Conservation (phyloP, 805 yeast species). For the Yarrowia bubula region DNA sequence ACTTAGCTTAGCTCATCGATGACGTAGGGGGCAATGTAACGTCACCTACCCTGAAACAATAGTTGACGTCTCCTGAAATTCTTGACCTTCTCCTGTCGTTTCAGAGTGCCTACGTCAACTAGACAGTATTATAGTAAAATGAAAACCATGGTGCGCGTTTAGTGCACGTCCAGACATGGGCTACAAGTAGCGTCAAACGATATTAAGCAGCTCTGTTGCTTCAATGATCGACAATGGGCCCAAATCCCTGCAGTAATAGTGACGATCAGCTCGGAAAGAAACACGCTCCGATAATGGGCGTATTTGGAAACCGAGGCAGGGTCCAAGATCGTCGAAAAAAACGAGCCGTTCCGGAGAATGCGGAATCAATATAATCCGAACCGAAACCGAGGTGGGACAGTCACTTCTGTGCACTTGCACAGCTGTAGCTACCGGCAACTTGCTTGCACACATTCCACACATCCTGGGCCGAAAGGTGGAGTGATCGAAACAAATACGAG, state of each 20-base stretch:
- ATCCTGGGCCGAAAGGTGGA: too few relatives aligned
- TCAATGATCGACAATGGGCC: neutral
- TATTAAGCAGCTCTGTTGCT: neutral
- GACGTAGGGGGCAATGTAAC: neutral
- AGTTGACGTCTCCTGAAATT: neutral
- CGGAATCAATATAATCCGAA: neutral
- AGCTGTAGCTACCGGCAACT: too few relatives aligned
- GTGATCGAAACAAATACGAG: too few relatives aligned
- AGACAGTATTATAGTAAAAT: too few relatives aligned
- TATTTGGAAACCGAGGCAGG: neutral
- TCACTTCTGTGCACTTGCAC: too few relatives aligned
- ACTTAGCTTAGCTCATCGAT: neutral
- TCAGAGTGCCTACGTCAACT: neutral
- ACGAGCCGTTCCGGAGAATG: neutral
- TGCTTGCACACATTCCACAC: too few relatives aligned
- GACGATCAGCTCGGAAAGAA: neutral
- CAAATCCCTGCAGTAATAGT: neutral
- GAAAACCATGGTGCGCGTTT: neutral
- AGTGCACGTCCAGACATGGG: neutral
- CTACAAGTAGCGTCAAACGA: neutral
- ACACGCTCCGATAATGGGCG: neutral
- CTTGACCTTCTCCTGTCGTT: neutral
- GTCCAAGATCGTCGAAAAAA: neutral
- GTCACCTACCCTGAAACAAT: conserved; percentile 12
- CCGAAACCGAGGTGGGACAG: neutral